Evolutionary conservation across 352 stramenopile genomes (phyloP).

Genomic region (Pythium pyrilobum): DNA sequence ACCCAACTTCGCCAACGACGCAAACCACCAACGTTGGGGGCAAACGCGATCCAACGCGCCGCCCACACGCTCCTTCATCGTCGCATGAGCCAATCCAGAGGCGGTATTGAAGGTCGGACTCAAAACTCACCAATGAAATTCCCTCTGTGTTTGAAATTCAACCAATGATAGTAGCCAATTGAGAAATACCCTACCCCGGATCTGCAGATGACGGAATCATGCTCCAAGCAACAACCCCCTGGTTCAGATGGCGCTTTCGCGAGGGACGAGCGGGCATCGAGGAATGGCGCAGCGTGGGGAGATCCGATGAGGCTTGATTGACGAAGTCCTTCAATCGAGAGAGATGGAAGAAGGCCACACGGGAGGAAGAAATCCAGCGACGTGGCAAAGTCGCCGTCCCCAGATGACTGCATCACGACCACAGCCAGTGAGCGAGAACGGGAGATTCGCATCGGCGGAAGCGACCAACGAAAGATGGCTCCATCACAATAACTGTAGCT

Average conservation of each 20-base stretch:
- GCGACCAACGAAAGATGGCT: too few relatives aligned
- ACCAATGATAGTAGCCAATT: neutral
- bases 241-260: neutral
- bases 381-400: neutral
- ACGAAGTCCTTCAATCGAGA: too few relatives aligned
- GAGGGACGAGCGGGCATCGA: neutral
- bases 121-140: too few relatives aligned
- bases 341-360: neutral
- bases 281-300: neutral
- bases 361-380: neutral
- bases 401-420: neutral
- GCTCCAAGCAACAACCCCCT: constrained; percentile 9
- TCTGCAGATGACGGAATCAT: constrained; percentile 12
- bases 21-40: neutral
- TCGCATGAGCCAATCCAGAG: constrained; percentile 8
- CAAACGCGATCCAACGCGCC: constrained; percentile 1
- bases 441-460: neutral
- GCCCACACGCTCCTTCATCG: neutral
- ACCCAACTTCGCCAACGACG: neutral
- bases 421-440: too few relatives aligned
- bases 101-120: neutral
- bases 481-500: too few relatives aligned
- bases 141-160: too few relatives aligned
- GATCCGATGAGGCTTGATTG: neutral
- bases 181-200: constrained; percentile 1